These are phyloP conservation scores for Thamnidium elegans DNA, from an alignment of 192 early-diverging fungal genomes.

Conservation along the genomic window DNA sequence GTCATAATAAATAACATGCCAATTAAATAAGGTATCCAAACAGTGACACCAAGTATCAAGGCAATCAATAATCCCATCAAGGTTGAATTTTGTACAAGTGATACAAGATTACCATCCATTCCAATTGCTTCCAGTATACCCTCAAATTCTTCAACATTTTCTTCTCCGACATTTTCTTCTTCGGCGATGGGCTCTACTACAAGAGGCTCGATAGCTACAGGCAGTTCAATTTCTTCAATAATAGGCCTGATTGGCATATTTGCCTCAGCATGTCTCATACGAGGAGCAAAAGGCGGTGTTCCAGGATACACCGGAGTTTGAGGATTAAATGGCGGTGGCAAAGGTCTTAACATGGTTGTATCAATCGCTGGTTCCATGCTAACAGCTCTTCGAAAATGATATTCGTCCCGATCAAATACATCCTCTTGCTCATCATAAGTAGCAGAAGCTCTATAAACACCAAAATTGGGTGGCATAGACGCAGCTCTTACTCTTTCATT, in stretches of 20 bases:
- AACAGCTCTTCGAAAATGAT: neutral
- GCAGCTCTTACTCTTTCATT: no score
- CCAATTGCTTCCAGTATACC: slow-evolving; percentile 83
- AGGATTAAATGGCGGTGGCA: neutral
- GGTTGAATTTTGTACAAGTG: slow-evolving; percentile 76
- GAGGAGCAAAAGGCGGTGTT: neutral
- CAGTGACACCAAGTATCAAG: slow-evolving; percentile 61
- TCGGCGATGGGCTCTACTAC: neutral
- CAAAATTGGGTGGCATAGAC: no score
- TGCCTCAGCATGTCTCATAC: neutral
- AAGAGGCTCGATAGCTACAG: no score
- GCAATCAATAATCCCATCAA: slow-evolving; percentile 72
- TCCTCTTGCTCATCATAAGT: no score
- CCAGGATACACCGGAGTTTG: neutral
- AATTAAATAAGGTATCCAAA: slow-evolving; percentile 69
- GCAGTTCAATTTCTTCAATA: neutral
- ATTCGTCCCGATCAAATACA: neutral
- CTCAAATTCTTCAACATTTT: slow-evolving; percentile 33
- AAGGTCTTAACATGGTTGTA: neutral
- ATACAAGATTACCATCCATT: slow-evolving; percentile 72
- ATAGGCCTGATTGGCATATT: neutral
- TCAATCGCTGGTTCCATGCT: neutral
- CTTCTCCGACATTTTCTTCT: neutral
- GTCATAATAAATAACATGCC: slow-evolving; percentile 46
- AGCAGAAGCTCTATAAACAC: neutral